Evolutionary conservation across 1,284 basidiomycete genomes (phyloP).

Genomic region (Apiotrichum mycotoxinovorans): DNA sequence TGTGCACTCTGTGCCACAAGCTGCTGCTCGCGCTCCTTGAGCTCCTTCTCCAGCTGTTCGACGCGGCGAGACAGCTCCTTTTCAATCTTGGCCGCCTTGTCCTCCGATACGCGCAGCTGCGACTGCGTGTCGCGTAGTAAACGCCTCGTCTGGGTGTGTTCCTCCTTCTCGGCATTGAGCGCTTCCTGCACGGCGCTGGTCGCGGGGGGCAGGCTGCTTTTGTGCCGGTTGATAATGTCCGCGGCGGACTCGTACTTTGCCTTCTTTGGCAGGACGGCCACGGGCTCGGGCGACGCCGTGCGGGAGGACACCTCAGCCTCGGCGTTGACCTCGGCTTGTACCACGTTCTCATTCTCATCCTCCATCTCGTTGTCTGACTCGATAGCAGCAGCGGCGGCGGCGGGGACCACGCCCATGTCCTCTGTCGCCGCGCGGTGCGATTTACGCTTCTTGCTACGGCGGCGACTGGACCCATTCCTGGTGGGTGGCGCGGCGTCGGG

Average conservation of each 20-base stretch:
- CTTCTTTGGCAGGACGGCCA: too few relatives aligned
- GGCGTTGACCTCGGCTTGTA: too few relatives aligned
- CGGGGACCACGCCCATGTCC: too few relatives aligned
- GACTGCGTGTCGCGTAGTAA: background rate
- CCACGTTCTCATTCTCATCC: too few relatives aligned
- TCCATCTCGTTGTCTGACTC: too few relatives aligned
- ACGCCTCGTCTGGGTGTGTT: background rate
- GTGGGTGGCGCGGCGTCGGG: too few relatives aligned
- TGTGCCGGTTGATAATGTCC: background rate
- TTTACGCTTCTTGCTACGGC: too few relatives aligned
- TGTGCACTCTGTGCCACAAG: constrained; percentile 15
- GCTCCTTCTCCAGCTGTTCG: constrained; percentile 11
- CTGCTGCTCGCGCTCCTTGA: constrained; percentile 9
- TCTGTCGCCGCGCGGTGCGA: too few relatives aligned
- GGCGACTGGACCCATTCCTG: too few relatives aligned
- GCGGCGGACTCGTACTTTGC: background rate
- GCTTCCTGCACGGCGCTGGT: background rate
- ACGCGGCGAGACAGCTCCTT: background rate
- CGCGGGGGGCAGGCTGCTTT: background rate
- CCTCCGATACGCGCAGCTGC: background rate
- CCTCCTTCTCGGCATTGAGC: background rate
- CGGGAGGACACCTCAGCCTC: too few relatives aligned
- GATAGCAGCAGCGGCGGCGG: too few relatives aligned
- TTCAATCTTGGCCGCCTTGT: background rate
- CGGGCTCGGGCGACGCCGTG: too few relatives aligned